Conservation (phyloP, 169 alveolate species). For the Besnoitia besnoiti region DNA sequence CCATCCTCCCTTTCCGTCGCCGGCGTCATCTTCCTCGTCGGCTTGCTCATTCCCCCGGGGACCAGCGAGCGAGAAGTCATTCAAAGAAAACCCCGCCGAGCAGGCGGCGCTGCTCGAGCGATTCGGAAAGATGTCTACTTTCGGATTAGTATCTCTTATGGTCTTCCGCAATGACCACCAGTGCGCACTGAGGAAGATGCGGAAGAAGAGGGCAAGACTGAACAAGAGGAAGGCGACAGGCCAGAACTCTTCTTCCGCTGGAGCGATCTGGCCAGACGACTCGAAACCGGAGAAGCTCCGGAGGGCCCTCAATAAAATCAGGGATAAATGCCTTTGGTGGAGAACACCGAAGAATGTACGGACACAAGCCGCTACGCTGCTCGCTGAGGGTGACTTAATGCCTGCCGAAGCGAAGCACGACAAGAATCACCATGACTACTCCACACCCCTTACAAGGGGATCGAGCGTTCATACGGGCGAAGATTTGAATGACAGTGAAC, state of each 20-base stretch:
- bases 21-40: background rate
- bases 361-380: background rate
- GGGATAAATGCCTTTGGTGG: background rate
- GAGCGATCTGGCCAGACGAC: background rate
- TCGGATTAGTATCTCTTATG: constrained; percentile 45
- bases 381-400: background rate
- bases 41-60: background rate
- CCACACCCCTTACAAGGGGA: background rate
- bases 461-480: background rate
- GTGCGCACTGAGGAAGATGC: background rate
- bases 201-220: background rate
- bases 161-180: constrained; percentile 40
- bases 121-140: constrained; percentile 34
- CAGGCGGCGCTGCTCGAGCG: constrained; percentile 35
- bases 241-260: background rate
- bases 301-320: too few relatives aligned
- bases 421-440: background rate
- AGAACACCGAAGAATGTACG: background rate
- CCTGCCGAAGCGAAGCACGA: background rate
- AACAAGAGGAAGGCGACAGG: background rate
- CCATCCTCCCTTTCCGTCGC: background rate
- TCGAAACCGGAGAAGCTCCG: background rate
- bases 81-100: constrained; percentile 38
- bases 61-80: background rate
- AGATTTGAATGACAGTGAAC: background rate